These are phyloP conservation scores for Acanthamoeba triangularis DNA, from an alignment of 208 protist species.

Conservation along the genomic window DNA sequence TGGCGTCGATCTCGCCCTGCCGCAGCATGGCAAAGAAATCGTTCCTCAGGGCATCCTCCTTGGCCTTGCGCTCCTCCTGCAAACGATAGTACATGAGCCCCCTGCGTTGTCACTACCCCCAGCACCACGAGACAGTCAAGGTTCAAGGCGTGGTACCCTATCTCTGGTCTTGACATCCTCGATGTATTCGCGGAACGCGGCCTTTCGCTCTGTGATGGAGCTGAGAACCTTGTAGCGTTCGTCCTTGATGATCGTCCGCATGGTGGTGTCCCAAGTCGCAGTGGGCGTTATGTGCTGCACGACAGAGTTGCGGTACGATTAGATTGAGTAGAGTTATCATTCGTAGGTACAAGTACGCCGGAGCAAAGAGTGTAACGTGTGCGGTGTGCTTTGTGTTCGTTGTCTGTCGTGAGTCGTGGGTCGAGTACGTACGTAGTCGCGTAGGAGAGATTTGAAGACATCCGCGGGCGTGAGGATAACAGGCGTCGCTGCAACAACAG, in stretches of 20 bases:
- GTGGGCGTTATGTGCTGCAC: neutral
- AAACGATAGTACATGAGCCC: neutral
- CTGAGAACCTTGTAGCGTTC: conserved; percentile 77
- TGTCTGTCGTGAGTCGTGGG: too few relatives aligned
- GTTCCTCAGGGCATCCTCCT: conserved; percentile 72
- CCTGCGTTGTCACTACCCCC: neutral
- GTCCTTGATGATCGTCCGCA: conserved; percentile 76
- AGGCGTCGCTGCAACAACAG: neutral
- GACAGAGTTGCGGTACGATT: neutral
- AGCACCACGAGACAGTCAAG: too few relatives aligned
- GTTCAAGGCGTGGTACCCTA: neutral
- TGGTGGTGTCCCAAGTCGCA: conserved; percentile 80
- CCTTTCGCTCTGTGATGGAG: conserved; percentile 81
- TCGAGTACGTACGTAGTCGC: neutral
- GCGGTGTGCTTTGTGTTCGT: too few relatives aligned
- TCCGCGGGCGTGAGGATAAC: neutral
- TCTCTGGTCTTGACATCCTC: conserved; percentile 75
- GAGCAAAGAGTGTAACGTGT: too few relatives aligned
- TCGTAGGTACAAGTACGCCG: neutral
- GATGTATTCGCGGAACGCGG: conserved; percentile 79
- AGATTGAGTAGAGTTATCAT: too few relatives aligned
- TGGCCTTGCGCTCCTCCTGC: conserved; percentile 75
- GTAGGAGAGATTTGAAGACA: neutral
- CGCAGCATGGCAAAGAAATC: conserved; percentile 78
- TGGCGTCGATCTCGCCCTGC: conserved; percentile 60